Evolutionary conservation across 306 rosid genomes (phyloP).

Genomic region (Elaeagnus macrophylla): DNA sequence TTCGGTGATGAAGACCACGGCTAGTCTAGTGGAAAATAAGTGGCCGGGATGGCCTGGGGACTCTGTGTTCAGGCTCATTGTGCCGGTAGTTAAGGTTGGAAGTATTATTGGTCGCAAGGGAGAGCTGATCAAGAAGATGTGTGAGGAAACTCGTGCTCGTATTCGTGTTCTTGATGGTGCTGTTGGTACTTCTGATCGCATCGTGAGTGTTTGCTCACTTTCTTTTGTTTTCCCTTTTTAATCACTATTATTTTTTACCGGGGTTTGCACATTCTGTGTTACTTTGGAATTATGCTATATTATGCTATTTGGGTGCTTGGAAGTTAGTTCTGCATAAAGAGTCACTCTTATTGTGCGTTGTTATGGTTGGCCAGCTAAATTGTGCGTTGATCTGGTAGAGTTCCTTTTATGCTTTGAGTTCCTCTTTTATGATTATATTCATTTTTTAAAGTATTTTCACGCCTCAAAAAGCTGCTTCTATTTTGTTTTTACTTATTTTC

Average conservation of each 20-base stretch:
- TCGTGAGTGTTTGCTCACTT: constrained; percentile 39
- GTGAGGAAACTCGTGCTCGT: constrained; percentile 94
- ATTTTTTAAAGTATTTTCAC: too few relatives aligned
- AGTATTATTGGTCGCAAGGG: constrained; percentile 94
- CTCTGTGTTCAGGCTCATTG: constrained; percentile 78
- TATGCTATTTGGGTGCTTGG: background rate
- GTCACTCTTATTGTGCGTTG: too few relatives aligned
- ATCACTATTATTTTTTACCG: background rate
- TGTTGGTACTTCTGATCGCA: constrained; percentile 71
- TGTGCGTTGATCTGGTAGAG: too few relatives aligned
- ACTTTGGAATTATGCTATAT: background rate
- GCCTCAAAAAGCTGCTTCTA: too few relatives aligned
- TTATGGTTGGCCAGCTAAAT: too few relatives aligned
- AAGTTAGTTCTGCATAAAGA: background rate
- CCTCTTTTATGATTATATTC: too few relatives aligned
- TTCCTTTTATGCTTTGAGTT: too few relatives aligned
- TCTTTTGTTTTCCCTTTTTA: background rate
- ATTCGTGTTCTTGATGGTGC: constrained; percentile 93
- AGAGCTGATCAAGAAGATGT: constrained; percentile 78
- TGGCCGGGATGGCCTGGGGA: constrained; percentile 99
- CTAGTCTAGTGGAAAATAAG: constrained; percentile 34
- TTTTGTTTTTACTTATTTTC: too few relatives aligned
- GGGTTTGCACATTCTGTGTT: constrained; percentile 18
- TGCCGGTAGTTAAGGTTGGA: constrained; percentile 84
- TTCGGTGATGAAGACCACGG: constrained; percentile 4